These are phyloP conservation scores for Pseudodiploospora longispora DNA, from an alignment of 2,329 filamentous ascomycete genomes.

Conservation along the genomic window DNA sequence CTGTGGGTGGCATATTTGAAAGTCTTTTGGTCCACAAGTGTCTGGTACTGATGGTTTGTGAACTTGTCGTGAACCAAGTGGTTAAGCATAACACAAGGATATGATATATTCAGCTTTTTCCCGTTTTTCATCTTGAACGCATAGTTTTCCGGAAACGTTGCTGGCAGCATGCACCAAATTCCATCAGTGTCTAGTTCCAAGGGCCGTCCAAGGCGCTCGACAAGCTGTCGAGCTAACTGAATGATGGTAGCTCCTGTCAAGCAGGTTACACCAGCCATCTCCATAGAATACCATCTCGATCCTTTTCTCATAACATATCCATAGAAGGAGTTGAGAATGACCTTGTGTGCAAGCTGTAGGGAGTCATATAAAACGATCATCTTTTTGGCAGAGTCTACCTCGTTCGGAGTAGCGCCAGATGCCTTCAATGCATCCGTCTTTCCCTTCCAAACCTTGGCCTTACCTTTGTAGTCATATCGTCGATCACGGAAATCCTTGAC, in stretches of 20 bases:
- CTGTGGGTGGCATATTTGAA: slow-evolving; percentile 95
- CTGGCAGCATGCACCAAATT: slow-evolving; percentile 99
- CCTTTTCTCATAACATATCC: slow-evolving; percentile 99
- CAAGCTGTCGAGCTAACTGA: slow-evolving; percentile 86
- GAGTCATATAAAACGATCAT: slow-evolving; percentile 98
- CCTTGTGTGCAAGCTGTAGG: slow-evolving; percentile 92
- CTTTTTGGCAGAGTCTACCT: slow-evolving; percentile 93
- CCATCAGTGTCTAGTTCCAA: slow-evolving; percentile 95
- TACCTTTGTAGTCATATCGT: slow-evolving; percentile 95
- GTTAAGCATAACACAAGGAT: slow-evolving; percentile 98
- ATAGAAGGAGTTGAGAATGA: slow-evolving; percentile 98
- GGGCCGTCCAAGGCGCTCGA: slow-evolving; percentile 86
- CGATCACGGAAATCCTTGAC: slow-evolving; percentile 94
- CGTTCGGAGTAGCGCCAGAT: slow-evolving; percentile 63
- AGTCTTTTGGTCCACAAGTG: slow-evolving; percentile 65
- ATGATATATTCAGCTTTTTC: slow-evolving; percentile 94
- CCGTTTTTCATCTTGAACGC: slow-evolving; percentile 89
- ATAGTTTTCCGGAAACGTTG: slow-evolving; percentile 94
- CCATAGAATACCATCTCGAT: slow-evolving; percentile 97
- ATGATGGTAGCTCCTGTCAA: slow-evolving; percentile 95
- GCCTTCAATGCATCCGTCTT: slow-evolving; percentile 84
- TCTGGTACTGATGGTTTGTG: slow-evolving; percentile 97
- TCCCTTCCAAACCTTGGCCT: slow-evolving; percentile 97
- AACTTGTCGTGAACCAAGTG: slow-evolving; percentile 91
- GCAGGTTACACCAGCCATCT: slow-evolving; percentile 98